Base-by-base conservation (phyloP, 192 early-diverging fungal species). In the Coemansia aciculifera region DNA sequence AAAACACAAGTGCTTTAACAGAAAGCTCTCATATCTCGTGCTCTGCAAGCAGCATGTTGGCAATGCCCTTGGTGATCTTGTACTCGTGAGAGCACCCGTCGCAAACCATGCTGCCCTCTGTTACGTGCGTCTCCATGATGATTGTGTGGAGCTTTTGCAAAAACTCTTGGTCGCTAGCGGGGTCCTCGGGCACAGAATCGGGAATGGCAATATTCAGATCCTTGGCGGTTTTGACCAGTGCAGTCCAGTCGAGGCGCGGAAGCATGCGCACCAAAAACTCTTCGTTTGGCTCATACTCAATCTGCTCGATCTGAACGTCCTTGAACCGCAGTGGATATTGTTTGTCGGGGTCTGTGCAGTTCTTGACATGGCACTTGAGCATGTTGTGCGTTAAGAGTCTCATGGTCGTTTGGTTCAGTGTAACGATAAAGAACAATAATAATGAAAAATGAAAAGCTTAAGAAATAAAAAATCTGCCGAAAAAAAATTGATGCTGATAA, bases 311-410 rank as follows among this genome's bases (percentile, higher is more conserved):
- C 67, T 93, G 87, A 13, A 86, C 90, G 39, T 97, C 89, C 67
- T 90, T 85, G 73, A 99, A 84, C 44, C 86, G 84, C 19, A 99
- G 87, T n/a, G 97, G 97, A 69, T 92, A 99, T 85, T 92, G 94
- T 75, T 91, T 89, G 67, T 84, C 85, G 0, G 84, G 84, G 48
- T 86, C 72, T n/a, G 86, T 89, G 87, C 97, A 99, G 83, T 89
- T 89, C 81, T 95, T 96, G 75, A 92, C 97, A 74, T 97, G 93
- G 90, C 97, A 99, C 85, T 95, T 93, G 61, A 99, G 88, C 94
- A 99, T 93, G 81, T 99, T 99, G 86, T 99, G 97, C 37, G 95
- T 96, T 43, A 99, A 89, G 68, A 99, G 91, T 84, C 96, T 89
- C 89, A 91, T 92, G 64, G 21, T 63, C 13, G 39, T 40, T 40